Base-by-base conservation (phyloP, 441 rosid species). In the Pelargonium australe region DNA sequence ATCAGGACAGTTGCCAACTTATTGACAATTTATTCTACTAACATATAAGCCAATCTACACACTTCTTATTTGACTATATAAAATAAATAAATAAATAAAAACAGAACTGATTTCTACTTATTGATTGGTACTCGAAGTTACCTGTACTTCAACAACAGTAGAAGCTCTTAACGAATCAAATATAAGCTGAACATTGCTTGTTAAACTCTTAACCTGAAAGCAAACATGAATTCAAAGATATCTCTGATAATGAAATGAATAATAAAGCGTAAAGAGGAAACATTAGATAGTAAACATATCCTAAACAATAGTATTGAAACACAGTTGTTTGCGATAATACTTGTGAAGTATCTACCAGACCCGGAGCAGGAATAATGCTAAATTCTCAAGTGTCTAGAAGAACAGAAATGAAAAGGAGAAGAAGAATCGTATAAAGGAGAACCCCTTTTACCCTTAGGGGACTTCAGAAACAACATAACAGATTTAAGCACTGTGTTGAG, bases 81-180 rank as follows among this genome's bases (percentile, higher is more conserved):
- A 25, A 25, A 25, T 49, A 49, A 49, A 49, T 2, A n/a, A 10
- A 12, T 1, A 49, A 12, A 12, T 12, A 5, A 49, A n/a, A 13
- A 9, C 3, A 44, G 0, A 51, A 51, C 2, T 4, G 31, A 28
- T 28, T 28, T 28, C 1, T 28, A 28, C 31, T 28, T 28, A 2
- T 12, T 49, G 4, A 12, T 11, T 13, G 57, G 57, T 13, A 51
- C 57, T 11, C 3, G 4, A 51, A 51, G 44, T 69, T 70, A 77
- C 83, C 80, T 77, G 77, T 34, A 80, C 73, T 77, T 80, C 83
- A 51, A 80, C 80, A 16, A 80, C 37, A 0, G 69, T 23, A 23
- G 83, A 80, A 53, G 63, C 41, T 62, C 72, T 74, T 76, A 80
- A 72, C 44, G 79, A 66, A 40, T 77, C 78, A 62, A 80, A 57